Percentiles rank a stretch among this genome's conserved stretches.
Conservation (phyloP, 805 yeast species). For the Spathaspora arborariae region DNA sequence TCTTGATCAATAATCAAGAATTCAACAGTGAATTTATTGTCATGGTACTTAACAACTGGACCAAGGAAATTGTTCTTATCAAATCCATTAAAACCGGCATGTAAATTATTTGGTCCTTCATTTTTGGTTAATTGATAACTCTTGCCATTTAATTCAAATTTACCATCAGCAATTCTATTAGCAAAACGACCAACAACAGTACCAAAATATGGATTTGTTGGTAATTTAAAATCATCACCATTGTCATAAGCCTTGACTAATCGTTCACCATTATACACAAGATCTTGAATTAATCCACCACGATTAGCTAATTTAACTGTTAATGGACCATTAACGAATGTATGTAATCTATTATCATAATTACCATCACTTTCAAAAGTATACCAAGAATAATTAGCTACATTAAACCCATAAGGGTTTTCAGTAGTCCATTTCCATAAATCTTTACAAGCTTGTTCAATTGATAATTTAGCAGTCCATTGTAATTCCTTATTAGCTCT, state of each 20-base stretch:
- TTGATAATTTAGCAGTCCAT: slow-evolving; percentile 56
- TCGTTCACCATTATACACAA: slow-evolving; percentile 34
- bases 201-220: slow-evolving; percentile 52
- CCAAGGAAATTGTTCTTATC: slow-evolving; percentile 50
- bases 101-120: slow-evolving; percentile 39
- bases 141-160: slow-evolving; percentile 37
- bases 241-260: slow-evolving; percentile 38
- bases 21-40: slow-evolving; percentile 27
- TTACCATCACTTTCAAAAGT: slow-evolving; percentile 18
- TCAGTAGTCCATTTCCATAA: slow-evolving; percentile 74
- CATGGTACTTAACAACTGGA: slow-evolving; percentile 41
- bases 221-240: slow-evolving; percentile 24
- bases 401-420: slow-evolving; percentile 60
- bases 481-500: slow-evolving; percentile 63
- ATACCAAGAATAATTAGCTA: slow-evolving; percentile 32
- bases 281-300: slow-evolving; percentile 49
- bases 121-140: slow-evolving; percentile 40
- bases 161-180: slow-evolving; percentile 50
- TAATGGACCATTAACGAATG: slow-evolving; percentile 23
- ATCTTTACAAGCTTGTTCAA: slow-evolving; percentile 66
- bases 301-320: slow-evolving; percentile 43
- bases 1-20: slow-evolving; percentile 44
- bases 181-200: slow-evolving; percentile 66
- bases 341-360: slow-evolving; percentile 33
- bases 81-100: slow-evolving; percentile 53